These are phyloP conservation scores for Malassezia brasiliensis DNA, from an alignment of 1,284 basidiomycete genomes.

Conservation along the genomic window DNA sequence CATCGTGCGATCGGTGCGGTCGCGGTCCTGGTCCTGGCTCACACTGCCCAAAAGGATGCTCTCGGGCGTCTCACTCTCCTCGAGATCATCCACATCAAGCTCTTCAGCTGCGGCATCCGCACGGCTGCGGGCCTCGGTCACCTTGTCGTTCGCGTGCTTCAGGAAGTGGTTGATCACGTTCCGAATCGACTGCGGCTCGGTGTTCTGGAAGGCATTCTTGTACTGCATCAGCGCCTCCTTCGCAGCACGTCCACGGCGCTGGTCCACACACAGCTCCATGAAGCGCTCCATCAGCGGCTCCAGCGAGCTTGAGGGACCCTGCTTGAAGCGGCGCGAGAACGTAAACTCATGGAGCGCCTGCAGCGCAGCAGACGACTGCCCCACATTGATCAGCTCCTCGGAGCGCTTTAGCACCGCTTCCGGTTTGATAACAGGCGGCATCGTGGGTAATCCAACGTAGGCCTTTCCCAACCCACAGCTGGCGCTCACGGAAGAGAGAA, in stretches of 20 bases:
- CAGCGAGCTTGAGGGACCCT: slow-evolving; percentile 74
- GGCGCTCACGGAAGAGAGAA: slow-evolving; percentile 2
- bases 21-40: slow-evolving; percentile 81
- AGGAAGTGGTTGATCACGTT: slow-evolving; percentile 82
- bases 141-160: slow-evolving; percentile 71
- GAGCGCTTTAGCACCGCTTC: slow-evolving; percentile 80
- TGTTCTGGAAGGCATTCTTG: slow-evolving; percentile 72
- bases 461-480: neutral
- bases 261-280: slow-evolving; percentile 87
- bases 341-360: slow-evolving; percentile 85
- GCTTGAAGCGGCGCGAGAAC: slow-evolving; percentile 83
- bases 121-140: slow-evolving; percentile 41
- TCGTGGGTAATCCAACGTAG: slow-evolving; percentile 12
- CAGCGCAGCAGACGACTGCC: slow-evolving; percentile 75
- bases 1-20: slow-evolving; percentile 85
- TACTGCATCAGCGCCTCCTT: slow-evolving; percentile 78
- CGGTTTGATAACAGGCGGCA: slow-evolving; percentile 70
- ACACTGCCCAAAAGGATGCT: slow-evolving; percentile 78
- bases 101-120: slow-evolving; percentile 46
- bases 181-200: slow-evolving; percentile 82
- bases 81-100: slow-evolving; percentile 50
- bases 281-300: slow-evolving; percentile 88
- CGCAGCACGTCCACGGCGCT: slow-evolving; percentile 83
- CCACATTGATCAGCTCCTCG: slow-evolving; percentile 80
- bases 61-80: slow-evolving; percentile 74